phyloP scores from a whole-genome alignment of 305 asterid genomes.

The Salvia sclarea region DNA sequence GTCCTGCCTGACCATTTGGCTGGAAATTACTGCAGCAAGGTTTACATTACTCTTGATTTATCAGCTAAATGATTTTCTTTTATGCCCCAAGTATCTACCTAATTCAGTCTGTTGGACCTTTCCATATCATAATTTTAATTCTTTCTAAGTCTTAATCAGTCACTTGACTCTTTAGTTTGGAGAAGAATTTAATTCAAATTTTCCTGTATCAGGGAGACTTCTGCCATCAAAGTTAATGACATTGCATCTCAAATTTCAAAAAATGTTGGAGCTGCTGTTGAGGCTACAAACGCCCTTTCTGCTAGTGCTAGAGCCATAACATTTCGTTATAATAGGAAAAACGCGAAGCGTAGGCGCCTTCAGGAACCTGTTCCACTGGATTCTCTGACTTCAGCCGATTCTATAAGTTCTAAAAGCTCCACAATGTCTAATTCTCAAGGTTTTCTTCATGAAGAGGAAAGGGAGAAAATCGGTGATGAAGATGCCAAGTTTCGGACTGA shows the following conservation, averaged over 20 bases:
- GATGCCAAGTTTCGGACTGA: slow-evolving; percentile 49
- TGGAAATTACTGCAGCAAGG: slow-evolving; percentile 99
- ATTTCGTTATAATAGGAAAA: slow-evolving; percentile 82
- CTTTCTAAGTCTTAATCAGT: slow-evolving; percentile 10
- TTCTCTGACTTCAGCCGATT: slow-evolving; percentile 42
- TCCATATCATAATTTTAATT: slow-evolving; percentile 8
- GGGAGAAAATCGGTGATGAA: slow-evolving; percentile 45
- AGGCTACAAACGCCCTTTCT: slow-evolving; percentile 80
- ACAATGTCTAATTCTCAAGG: slow-evolving; percentile 47
- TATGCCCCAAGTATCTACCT: slow-evolving; percentile 21
- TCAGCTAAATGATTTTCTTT: slow-evolving; percentile 26
- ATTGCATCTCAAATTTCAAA: slow-evolving; percentile 87
- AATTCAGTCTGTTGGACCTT: slow-evolving; percentile 20
- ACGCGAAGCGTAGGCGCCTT: slow-evolving; percentile 85
- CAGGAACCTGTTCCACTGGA: slow-evolving; percentile 57
- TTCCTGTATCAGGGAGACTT: slow-evolving; percentile 81
- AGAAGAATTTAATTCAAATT: slow-evolving; percentile 29
- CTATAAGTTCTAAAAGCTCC: slow-evolving; percentile 52
- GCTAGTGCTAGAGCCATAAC: slow-evolving; percentile 61
- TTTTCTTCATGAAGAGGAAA: slow-evolving; percentile 51
- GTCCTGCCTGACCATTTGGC: slow-evolving; percentile 93
- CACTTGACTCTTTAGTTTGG: slow-evolving; percentile 22
- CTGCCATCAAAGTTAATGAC: slow-evolving; percentile 92
- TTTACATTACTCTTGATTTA: slow-evolving; percentile 38
- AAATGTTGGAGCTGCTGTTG: slow-evolving; percentile 93